Evolutionary conservation across 345 rosid genomes (phyloP).

Genomic region (Melastoma malabathricum): DNA sequence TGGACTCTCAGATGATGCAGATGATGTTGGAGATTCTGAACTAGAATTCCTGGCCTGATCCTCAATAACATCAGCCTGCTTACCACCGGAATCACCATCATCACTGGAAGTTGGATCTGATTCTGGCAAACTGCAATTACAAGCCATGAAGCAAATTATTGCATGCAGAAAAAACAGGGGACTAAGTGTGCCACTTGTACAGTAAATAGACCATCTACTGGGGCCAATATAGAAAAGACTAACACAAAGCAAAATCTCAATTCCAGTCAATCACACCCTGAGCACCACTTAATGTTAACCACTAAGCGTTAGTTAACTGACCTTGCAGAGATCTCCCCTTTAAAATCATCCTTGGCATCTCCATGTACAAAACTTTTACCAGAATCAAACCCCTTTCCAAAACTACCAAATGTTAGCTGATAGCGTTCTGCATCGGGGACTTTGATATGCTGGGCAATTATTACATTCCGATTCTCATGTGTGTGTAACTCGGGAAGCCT

Average conservation of each 20-base stretch:
- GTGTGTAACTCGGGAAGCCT: conserved; percentile 31
- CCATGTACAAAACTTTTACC: conserved; percentile 24
- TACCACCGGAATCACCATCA: conserved; percentile 25
- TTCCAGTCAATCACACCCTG: not conserved
- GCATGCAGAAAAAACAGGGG: not conserved
- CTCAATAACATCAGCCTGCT: conserved; percentile 33
- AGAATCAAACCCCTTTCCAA: conserved; percentile 47
- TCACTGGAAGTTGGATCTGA: conserved; percentile 29
- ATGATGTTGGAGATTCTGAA: conserved; percentile 49
- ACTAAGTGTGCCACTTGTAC: no score
- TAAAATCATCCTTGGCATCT: conserved; percentile 32
- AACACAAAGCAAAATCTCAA: not conserved
- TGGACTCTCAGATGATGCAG: conserved; percentile 36
- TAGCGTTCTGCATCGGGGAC: conserved; percentile 69
- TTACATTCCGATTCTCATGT: conserved; percentile 52
- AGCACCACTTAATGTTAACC: not conserved
- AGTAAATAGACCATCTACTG: no score
- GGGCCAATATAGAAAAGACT: no score
- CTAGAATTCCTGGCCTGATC: conserved; percentile 41
- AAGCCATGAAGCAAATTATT: conserved; percentile 1
- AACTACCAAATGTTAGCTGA: conserved; percentile 76
- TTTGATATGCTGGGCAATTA: conserved; percentile 77
- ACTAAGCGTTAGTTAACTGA: conserved; percentile 13
- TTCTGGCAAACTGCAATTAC: conserved; percentile 32
- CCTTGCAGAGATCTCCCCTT: conserved; percentile 43